These are phyloP conservation scores for Durio zibethinus DNA, from an alignment of 345 rosid genomes.

Conservation along the genomic window DNA sequence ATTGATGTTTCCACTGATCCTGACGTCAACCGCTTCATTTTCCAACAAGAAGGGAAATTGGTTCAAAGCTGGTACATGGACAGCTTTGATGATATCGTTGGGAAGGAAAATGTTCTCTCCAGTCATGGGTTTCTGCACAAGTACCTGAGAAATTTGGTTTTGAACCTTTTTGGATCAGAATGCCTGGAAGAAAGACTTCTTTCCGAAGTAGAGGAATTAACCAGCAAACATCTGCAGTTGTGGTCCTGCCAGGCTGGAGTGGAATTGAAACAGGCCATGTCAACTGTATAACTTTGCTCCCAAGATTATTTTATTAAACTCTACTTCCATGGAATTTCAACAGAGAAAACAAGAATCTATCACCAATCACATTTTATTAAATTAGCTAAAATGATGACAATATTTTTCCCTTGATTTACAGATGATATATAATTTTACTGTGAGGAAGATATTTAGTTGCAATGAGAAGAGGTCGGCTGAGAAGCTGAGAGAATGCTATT, in stretches of 20 bases:
- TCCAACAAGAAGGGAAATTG: conserved; percentile 23
- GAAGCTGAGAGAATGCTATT: conserved; percentile 26
- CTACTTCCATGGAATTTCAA: neutral
- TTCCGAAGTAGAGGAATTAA: conserved; percentile 6
- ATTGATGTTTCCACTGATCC: conserved; percentile 11
- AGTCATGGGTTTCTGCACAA: neutral
- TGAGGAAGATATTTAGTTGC: conserved; percentile 25
- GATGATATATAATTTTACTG: conserved; percentile 31
- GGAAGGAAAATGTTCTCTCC: neutral
- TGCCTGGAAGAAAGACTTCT: conserved; percentile 1
- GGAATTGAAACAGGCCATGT: neutral
- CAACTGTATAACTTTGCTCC: conserved; percentile 13
- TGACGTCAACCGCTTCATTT: conserved; percentile 13
- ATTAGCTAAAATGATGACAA: neutral
- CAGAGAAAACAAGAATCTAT: neutral
- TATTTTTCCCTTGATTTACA: neutral
- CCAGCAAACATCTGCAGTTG: neutral
- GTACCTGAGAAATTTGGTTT: conserved; percentile 7
- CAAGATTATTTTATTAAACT: neutral
- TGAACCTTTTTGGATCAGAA: neutral
- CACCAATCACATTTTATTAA: neutral
- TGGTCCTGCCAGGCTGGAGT: conserved; percentile 4
- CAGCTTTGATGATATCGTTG: conserved; percentile 12
- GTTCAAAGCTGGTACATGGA: conserved; percentile 16
- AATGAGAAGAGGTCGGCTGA: conserved; percentile 18